phyloP scores from a whole-genome alignment of 1,284 basidiomycete genomes.

The Butyriboletus regius region DNA sequence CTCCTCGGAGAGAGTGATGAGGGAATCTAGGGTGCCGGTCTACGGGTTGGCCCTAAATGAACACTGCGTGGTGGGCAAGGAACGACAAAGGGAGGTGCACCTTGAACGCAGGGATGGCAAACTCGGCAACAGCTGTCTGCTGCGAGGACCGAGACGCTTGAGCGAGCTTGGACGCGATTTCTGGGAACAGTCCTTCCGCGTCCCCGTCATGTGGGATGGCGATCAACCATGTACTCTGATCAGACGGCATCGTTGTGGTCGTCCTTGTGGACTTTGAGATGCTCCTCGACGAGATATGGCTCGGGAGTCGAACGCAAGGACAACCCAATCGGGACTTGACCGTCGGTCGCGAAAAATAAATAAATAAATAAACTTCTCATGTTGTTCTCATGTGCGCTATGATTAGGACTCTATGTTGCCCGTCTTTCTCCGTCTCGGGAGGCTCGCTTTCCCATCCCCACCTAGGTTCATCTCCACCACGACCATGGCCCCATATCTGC shows the following conservation, averaged over 20 bases:
- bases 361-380: constrained; percentile 9
- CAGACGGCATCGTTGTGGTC: constrained; percentile 60
- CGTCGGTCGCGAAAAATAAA: constrained; percentile 9
- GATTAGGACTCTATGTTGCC: background rate
- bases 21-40: constrained; percentile 89
- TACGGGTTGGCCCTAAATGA: constrained; percentile 34
- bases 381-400: background rate
- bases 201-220: constrained; percentile 70
- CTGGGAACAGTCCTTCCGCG: constrained; percentile 59
- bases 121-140: constrained; percentile 45
- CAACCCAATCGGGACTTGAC: constrained; percentile 19
- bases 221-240: constrained; percentile 78
- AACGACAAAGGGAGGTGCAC: constrained; percentile 33
- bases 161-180: constrained; percentile 51
- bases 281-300: constrained; percentile 1
- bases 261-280: constrained; percentile 7
- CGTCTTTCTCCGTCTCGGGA: constrained; percentile 10
- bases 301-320: background rate
- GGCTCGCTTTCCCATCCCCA: constrained; percentile 10
- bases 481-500: constrained; percentile 40
- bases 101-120: constrained; percentile 73
- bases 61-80: constrained; percentile 1
- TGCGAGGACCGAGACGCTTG: constrained; percentile 47
- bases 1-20: constrained; percentile 85
- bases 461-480: constrained; percentile 32